Base-by-base conservation (phyloP, 2,329 filamentous ascomycete genomes). In the Intubia oerlemansii region DNA sequence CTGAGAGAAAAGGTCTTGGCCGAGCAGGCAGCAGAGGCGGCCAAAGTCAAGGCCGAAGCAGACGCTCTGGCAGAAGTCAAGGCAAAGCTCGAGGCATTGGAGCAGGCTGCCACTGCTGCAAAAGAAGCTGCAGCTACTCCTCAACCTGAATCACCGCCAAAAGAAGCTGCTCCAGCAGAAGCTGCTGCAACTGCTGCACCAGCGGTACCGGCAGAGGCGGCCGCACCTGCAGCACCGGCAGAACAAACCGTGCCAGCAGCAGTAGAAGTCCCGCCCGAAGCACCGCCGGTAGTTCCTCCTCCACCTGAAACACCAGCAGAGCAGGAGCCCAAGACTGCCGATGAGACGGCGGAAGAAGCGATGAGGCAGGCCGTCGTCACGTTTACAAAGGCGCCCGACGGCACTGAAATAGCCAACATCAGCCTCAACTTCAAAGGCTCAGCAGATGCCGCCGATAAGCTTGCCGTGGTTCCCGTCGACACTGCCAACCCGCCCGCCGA, bases 91-190 rank as follows among this genome's bases (percentile, higher is more conserved):
- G 16, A 22, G 14, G 22, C n/a, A n/a, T n/a, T n/a, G n/a, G n/a
- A n/a, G n/a, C n/a, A n/a, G n/a, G n/a, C n/a, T n/a, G n/a, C n/a
- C n/a, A n/a, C n/a, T n/a, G n/a, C n/a, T n/a, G n/a, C n/a, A n/a
- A n/a, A n/a, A n/a, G n/a, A n/a, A n/a, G n/a, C n/a, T n/a, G n/a
- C n/a, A n/a, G n/a, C n/a, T n/a, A n/a, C n/a, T n/a, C n/a, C n/a
- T n/a, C n/a, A n/a, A n/a, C n/a, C n/a, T n/a, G n/a, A n/a, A n/a
- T n/a, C n/a, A n/a, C n/a, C n/a, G n/a, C n/a, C n/a, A n/a, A n/a
- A n/a, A 29, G 25, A 24, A 34, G 23, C 7, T 24, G n/a, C n/a
- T n/a, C n/a, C n/a, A n/a, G 10, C 29, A 31, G 11, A 17, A 29
- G 22, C 13, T 29, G 7, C 19, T 29, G 5, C 32, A 31, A 17